Percentiles rank a stretch among this genome's conserved stretches.
phyloP scores from a whole-genome alignment of 2,329 filamentous ascomycete genomes.

The Boeremia lycopersici region DNA sequence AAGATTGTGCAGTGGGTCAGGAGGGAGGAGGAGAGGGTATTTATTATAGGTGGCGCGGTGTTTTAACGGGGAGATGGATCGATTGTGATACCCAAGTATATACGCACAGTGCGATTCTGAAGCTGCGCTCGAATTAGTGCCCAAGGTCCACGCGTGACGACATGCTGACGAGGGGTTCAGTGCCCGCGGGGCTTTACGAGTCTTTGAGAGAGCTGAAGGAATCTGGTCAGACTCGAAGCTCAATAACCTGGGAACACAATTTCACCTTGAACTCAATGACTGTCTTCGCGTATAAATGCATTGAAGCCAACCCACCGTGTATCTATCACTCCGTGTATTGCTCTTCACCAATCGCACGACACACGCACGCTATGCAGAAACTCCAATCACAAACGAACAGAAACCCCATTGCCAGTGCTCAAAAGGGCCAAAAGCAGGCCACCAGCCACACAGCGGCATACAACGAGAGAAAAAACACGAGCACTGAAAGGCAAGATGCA shows the following conservation, averaged over 20 bases:
- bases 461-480: no score
- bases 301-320: not conserved
- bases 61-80: slow-evolving; percentile 41
- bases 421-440: no score
- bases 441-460: no score
- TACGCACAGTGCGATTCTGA: not conserved
- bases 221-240: no score
- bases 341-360: not conserved
- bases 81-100: not conserved
- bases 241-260: no score
- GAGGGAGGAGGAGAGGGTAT: slow-evolving; percentile 88
- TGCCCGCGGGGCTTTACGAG: no score
- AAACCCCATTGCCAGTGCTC: no score
- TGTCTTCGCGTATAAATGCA: not conserved
- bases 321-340: not conserved
- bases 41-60: slow-evolving; percentile 97
- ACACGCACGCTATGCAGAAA: no score
- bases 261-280: no score
- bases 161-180: no score
- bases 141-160: not conserved
- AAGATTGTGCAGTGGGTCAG: slow-evolving; percentile 90
- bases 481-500: no score
- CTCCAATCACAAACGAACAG: no score
- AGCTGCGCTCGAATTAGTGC: not conserved
- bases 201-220: not conserved